Base-by-base conservation (phyloP, 2,329 filamentous ascomycete species). In the Ramularia collo-cygni region DNA sequence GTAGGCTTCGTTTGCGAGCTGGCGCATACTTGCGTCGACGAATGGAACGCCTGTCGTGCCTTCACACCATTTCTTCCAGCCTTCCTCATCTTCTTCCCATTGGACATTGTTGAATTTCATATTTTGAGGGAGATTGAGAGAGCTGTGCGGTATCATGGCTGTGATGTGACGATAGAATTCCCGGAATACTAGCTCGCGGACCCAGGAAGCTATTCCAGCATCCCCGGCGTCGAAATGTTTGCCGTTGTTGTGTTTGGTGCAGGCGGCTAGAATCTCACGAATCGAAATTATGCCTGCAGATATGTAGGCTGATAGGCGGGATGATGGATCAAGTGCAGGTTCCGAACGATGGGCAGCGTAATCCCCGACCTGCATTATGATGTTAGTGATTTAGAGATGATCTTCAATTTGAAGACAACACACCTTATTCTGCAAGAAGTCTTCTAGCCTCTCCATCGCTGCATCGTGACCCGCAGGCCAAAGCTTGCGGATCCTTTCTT, bases 1-100 rank as follows among this genome's bases (percentile, higher is more conserved):
- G 44, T 69, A 74, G 2, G 62, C 68, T 45, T 72, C 70, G 1
- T 57, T 46, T 29, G 68, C 67, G 30, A 74, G 53, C 40, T 74
- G 70, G 2, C 70, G 54, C 70, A 74, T 74, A 0, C 70, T 70
- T 0, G 70, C 69, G 45, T 74, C 70, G 5, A 74, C 61, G 32
- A 72, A 72, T 0, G 70, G 70, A 13, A 68, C 64, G 8, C 70
- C 70, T 0, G 69, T 69, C 8, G 43, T 60, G 2, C 69, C 70
- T 32, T 67, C 58, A 42, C 60, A 65, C 69, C 69, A 72, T 38
- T 69, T 69, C 43, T 68, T 54, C 60, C 68, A 72, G 3, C 68
- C 68, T 44, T 69, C 68, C 29, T 68, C 58, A 42, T 72, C 69
- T 8, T 71, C 63, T 51, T 72, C 68, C 70, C 70, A 73, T 13